A percentile compares a stretch with the other conserved stretches of the same genome.
Evolutionary conservation across 495 filamentous ascomycete genomes (phyloP).

Genomic region (Cryomyces minteri): DNA sequence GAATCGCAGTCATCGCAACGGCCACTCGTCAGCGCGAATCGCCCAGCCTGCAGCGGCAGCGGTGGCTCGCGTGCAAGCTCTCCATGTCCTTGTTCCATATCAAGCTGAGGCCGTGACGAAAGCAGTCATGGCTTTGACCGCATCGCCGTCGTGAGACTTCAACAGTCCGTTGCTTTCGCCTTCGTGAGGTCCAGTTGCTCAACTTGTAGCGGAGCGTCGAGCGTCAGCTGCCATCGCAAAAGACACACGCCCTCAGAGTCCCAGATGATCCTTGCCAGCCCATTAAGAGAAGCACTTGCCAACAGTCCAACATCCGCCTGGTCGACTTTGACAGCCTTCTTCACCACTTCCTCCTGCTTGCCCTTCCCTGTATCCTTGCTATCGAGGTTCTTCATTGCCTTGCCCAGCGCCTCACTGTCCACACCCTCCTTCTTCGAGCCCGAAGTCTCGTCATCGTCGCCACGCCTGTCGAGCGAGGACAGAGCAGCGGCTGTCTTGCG

Average conservation of each 20-base stretch:
- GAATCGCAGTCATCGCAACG: too few relatives aligned
- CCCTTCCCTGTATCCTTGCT: conserved; percentile 5
- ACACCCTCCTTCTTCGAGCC: conserved; percentile 33
- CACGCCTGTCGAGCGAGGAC: conserved; percentile 45
- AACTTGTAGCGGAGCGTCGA: not conserved
- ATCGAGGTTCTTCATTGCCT: conserved; percentile 53
- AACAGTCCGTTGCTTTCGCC: conserved; percentile 70
- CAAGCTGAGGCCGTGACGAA: conserved; percentile 29
- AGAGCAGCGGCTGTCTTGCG: conserved; percentile 82
- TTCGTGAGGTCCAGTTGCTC: conserved; percentile 25
- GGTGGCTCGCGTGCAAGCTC: too few relatives aligned
- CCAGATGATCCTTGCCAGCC: too few relatives aligned
- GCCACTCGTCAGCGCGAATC: too few relatives aligned
- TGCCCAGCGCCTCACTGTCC: conserved; percentile 66
- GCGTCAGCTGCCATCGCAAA: not conserved
- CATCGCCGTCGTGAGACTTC: conserved; percentile 60
- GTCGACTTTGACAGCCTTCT: conserved; percentile 39
- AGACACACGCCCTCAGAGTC: too few relatives aligned
- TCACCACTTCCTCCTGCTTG: conserved; percentile 25
- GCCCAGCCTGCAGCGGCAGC: too few relatives aligned
- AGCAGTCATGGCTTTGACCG: conserved; percentile 47
- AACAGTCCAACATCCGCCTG: conserved; percentile 45
- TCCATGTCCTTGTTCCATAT: conserved; percentile 2
- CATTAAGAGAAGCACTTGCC: conserved; percentile 24
- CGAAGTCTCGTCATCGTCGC: conserved; percentile 35